Evolutionary conservation across 768 basidiomycete genomes (phyloP).

Genomic region (Leucocoprinus leucothites): DNA sequence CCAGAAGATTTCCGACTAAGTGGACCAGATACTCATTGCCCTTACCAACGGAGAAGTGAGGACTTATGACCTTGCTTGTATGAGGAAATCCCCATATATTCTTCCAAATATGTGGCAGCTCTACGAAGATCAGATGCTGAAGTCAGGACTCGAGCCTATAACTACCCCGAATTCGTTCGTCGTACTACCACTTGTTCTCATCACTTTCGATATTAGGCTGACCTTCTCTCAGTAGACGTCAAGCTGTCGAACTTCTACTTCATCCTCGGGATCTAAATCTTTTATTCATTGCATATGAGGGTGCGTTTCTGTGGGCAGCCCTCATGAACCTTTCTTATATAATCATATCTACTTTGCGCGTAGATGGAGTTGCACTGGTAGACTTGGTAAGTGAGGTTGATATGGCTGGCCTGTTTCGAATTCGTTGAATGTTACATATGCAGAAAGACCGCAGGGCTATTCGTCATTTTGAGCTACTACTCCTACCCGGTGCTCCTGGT

Average conservation of each 20-base stretch:
- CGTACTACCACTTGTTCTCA: background rate
- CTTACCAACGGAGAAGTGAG: conserved; percentile 56
- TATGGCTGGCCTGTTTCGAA: background rate
- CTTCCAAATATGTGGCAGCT: conserved; percentile 76
- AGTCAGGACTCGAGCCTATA: conserved; percentile 32
- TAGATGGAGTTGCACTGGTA: conserved; percentile 60
- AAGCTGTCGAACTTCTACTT: conserved; percentile 57
- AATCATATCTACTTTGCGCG: background rate
- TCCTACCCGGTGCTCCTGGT: conserved; percentile 82
- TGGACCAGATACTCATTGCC: conserved; percentile 42
- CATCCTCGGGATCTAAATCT: conserved; percentile 75
- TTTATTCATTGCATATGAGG: conserved; percentile 73
- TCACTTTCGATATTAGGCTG: background rate
- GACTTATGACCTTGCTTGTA: conserved; percentile 74
- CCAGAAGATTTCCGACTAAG: conserved; percentile 5
- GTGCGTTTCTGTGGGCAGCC: too few species aligned
- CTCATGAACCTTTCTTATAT: too few species aligned
- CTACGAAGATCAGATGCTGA: conserved; percentile 56
- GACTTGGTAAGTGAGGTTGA: conserved; percentile 44
- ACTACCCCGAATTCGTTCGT: conserved; percentile 31
- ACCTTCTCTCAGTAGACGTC: conserved; percentile 30
- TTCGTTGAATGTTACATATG: background rate
- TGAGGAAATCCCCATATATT: conserved; percentile 60
- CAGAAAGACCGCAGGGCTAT: conserved; percentile 49
- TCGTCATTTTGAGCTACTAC: conserved; percentile 63